Conservation (phyloP, 352 stramenopile genomes). For the Pythium monospermum region DNA sequence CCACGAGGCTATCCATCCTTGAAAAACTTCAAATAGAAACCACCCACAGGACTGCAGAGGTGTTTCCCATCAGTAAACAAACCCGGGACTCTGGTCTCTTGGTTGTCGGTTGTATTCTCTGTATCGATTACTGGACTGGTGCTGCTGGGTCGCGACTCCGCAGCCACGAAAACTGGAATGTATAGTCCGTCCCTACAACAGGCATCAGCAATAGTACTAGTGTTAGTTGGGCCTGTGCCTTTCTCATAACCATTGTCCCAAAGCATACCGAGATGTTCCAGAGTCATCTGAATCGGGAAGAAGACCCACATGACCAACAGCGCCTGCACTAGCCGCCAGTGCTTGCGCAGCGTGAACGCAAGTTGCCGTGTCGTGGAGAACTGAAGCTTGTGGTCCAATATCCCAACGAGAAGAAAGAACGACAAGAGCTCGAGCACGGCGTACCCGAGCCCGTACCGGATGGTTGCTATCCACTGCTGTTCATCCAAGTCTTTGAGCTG, state of each 20-base stretch:
- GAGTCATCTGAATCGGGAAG: slow-evolving; percentile 1
- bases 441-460: slow-evolving; percentile 18
- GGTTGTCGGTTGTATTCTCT: too few species aligned
- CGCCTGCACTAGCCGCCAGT: slow-evolving; percentile 23
- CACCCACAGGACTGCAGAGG: too few species aligned
- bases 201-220: background rate
- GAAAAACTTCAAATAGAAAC: too few species aligned
- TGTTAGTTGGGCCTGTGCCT: background rate
- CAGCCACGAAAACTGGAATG: slow-evolving; percentile 14
- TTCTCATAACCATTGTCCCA: background rate
- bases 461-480: background rate
- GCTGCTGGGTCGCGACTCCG: background rate
- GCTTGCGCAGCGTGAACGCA: slow-evolving; percentile 33
- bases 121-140: background rate
- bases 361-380: slow-evolving; percentile 26
- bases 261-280: slow-evolving; percentile 11
- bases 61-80: too few species aligned
- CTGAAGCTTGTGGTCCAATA: slow-evolving; percentile 25
- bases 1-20: too few species aligned
- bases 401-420: slow-evolving; percentile 18
- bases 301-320: slow-evolving; percentile 20
- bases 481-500: background rate
- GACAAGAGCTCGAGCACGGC: slow-evolving; percentile 27
- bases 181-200: slow-evolving; percentile 11
- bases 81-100: too few species aligned